Percentiles rank a stretch among this genome's conserved stretches.
Evolutionary conservation across 2,329 filamentous ascomycete genomes (phyloP).

Genomic region (Fusarium brevicatenulatum): DNA sequence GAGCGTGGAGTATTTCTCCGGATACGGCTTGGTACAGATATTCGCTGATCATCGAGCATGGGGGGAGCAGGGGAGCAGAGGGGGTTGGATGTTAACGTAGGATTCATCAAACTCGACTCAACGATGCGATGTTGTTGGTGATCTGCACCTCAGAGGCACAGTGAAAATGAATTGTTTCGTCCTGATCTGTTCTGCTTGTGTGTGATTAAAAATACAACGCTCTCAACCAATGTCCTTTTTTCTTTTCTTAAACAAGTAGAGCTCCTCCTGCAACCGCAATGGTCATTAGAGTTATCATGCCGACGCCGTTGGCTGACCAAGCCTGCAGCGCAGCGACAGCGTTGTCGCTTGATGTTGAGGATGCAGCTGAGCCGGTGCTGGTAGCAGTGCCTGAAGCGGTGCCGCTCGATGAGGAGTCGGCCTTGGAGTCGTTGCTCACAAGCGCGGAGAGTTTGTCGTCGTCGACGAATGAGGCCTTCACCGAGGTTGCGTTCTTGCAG

Average conservation of each 20-base stretch:
- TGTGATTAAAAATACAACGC: slow-evolving; percentile 5
- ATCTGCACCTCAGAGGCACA: slow-evolving; percentile 11
- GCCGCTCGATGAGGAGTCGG: background rate
- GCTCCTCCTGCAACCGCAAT: slow-evolving; percentile 47
- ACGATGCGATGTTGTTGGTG: background rate
- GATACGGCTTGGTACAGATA: slow-evolving; percentile 28
- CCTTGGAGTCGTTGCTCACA: slow-evolving; percentile 34
- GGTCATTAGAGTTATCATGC: slow-evolving; percentile 40
- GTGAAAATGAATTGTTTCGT: background rate
- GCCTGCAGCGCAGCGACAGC: slow-evolving; percentile 43
- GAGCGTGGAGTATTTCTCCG: slow-evolving; percentile 31
- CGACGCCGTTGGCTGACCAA: slow-evolving; percentile 37
- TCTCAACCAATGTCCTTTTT: background rate
- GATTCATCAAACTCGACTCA: background rate
- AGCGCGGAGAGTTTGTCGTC: slow-evolving; percentile 51
- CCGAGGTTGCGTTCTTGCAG: slow-evolving; percentile 52
- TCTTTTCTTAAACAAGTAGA: slow-evolving; percentile 40
- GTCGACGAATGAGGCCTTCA: slow-evolving; percentile 46
- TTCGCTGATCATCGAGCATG: background rate
- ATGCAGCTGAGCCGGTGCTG: slow-evolving; percentile 31
- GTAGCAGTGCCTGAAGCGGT: slow-evolving; percentile 35
- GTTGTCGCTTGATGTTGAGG: slow-evolving; percentile 32
- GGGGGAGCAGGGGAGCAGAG: background rate
- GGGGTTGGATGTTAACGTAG: background rate
- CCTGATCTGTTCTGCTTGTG: background rate